Evolutionary conservation across 176 grass and related monocot species (phyloP).

Genomic region (Bolboschoenus planiculmis): DNA sequence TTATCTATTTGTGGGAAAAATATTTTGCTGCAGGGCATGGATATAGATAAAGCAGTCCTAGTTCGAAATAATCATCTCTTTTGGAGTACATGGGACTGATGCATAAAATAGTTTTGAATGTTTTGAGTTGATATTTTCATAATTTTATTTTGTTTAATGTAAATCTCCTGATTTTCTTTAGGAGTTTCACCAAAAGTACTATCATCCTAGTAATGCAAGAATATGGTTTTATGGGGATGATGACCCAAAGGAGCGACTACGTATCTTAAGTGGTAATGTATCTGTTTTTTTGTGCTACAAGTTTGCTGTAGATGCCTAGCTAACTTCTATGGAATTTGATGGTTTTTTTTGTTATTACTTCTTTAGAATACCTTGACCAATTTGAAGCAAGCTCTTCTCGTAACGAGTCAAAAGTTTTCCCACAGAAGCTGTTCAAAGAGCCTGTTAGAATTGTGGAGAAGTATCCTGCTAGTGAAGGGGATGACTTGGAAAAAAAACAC

Average conservation of each 20-base stretch:
- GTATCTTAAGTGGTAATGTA: slow-evolving; percentile 68
- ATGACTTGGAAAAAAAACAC: slow-evolving; percentile 86
- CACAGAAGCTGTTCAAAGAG: slow-evolving; percentile 83
- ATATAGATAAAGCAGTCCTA: background rate
- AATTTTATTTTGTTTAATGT: slow-evolving; percentile 6
- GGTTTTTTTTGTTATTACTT: slow-evolving; percentile 18
- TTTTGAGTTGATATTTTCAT: slow-evolving; percentile 8
- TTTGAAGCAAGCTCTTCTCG: slow-evolving; percentile 64
- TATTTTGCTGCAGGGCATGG: background rate
- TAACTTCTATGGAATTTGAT: slow-evolving; percentile 10
- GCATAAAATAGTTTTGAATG: background rate
- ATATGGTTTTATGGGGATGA: slow-evolving; percentile 99
- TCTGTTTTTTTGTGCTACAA: slow-evolving; percentile 3
- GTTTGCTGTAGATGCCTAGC: slow-evolving; percentile 11
- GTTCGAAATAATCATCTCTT: background rate
- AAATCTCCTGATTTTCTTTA: slow-evolving; percentile 29
- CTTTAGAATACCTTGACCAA: slow-evolving; percentile 79
- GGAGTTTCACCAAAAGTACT: slow-evolving; percentile 89
- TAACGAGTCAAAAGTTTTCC: slow-evolving; percentile 75
- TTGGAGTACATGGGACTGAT: background rate
- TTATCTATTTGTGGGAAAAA: slow-evolving; percentile 1
- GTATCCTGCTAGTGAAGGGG: slow-evolving; percentile 71
- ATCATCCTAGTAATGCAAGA: slow-evolving; percentile 94
- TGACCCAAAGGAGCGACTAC: slow-evolving; percentile 67
- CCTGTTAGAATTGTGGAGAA: slow-evolving; percentile 72